phyloP scores from a whole-genome alignment of 176 grass and related monocot genomes.

The Lolium perenne region DNA sequence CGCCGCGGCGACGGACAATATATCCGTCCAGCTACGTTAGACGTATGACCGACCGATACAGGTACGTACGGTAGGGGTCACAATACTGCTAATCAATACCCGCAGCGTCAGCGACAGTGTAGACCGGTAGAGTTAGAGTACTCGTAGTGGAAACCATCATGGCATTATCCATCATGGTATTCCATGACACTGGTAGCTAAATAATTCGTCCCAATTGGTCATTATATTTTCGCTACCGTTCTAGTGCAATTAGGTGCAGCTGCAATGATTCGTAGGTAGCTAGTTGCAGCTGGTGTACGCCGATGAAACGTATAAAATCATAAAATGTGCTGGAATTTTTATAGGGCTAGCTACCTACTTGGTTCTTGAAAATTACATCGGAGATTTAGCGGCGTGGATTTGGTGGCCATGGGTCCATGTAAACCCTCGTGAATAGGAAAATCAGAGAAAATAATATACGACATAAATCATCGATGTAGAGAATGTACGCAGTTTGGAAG shows the following conservation, averaged over 20 bases:
- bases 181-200: background rate
- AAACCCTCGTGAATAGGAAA: too few species aligned
- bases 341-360: background rate
- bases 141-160: conserved; percentile 28
- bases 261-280: background rate
- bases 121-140: background rate
- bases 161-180: conserved; percentile 1
- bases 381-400: too few species aligned
- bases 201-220: background rate
- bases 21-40: background rate
- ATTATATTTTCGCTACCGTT: background rate
- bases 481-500: too few species aligned
- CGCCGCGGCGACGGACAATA: background rate
- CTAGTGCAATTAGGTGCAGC: background rate
- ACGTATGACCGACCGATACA: background rate
- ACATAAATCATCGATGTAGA: too few species aligned
- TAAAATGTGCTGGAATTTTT: background rate
- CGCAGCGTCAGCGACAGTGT: background rate
- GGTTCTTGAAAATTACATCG: background rate
- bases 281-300: background rate
- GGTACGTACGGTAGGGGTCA: background rate
- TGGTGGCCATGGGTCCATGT: too few species aligned
- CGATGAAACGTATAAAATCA: background rate
- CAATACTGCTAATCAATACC: background rate
- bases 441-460: too few species aligned